Evolutionary conservation across 2,329 filamentous ascomycete species (phyloP), one percentile per base, ranked within the genome.

Genomic region (Lachnellula cervina): DNA sequence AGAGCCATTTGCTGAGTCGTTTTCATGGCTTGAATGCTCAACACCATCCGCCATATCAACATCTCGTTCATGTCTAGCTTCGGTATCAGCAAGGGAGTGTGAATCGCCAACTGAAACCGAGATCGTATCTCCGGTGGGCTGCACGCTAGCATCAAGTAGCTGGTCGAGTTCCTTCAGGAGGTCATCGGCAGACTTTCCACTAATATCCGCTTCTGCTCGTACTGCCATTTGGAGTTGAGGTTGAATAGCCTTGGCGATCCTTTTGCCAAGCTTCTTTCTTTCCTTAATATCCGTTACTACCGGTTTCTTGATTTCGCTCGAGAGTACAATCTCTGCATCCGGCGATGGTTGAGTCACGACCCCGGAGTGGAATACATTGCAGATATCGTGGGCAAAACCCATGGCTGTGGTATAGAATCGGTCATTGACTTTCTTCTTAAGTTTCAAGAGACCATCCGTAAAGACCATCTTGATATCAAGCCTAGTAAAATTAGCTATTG

Each of bases 191-290:
- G 88, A 78, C 64, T 85, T 87, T 51, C 85, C 81, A 50, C 80
- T 85, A 43, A 96, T 79, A 58, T 94, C 89, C n/a, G 89, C 86
- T 70, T 97, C 93, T 53, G 89, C 89, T 52, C 80, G 81, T 47
- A 91, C 74, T 0, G 90, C 90, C 53, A 82, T 80, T 69, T 96
- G 88, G 3, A 96, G 76, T 45, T 84, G 80, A 14, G 88, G 84
- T 69, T 95, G 89, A 34, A 96, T 80, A 1, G 86, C 83, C 70
- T 90, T 95, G 62, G 96, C 80, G 59, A 97, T 96, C 25, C 91
- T 84, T 72, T 95, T 96, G 23, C 89, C 90, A n/a, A 96, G 76
- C 64, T 87, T 88, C 66, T 89, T 88, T 59, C 88, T 84, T 63
- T 96, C 89, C 56, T 89, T 88, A 58, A 90, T 83, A 65, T 96